These are phyloP conservation scores for Smallanthus sonchifolius DNA, from an alignment of 129 eudicot species.

Conservation along the genomic window DNA sequence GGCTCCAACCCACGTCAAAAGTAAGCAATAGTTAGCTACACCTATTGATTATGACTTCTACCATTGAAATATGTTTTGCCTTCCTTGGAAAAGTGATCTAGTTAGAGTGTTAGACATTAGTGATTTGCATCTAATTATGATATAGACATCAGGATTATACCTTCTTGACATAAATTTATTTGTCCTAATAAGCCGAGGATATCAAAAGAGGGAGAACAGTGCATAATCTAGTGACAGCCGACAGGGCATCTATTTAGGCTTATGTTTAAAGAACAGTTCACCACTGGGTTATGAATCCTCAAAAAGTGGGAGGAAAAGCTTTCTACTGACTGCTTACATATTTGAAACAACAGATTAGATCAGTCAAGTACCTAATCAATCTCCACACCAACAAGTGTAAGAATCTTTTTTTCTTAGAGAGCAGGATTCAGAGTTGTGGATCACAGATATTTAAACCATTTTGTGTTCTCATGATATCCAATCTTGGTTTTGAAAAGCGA, in stretches of 20 bases:
- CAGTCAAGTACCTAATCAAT: neutral
- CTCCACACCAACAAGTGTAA: neutral
- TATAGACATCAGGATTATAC: neutral
- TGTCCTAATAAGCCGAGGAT: constrained; percentile 12
- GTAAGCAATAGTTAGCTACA: neutral
- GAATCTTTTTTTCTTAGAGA: neutral
- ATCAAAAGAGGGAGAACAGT: neutral
- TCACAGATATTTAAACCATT: neutral
- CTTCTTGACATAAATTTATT: neutral
- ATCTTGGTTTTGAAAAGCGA: too few relatives aligned
- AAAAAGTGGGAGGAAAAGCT: neutral
- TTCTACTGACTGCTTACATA: neutral
- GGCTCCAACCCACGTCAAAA: neutral
- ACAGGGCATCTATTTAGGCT: neutral
- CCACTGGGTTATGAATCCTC: neutral
- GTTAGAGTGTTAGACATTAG: neutral
- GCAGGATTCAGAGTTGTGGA: neutral
- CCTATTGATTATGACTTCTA: constrained; percentile 3
- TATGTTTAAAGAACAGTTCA: neutral
- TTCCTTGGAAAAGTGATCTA: neutral
- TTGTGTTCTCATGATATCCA: neutral
- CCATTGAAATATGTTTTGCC: neutral
- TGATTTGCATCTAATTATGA: constrained; percentile 9
- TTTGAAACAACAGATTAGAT: neutral
- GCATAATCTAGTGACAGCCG: neutral